A percentile compares a stretch with the other conserved stretches of the same genome.
Evolutionary conservation across 441 rosid species (phyloP).

Genomic region (Gossypium trilobum): DNA sequence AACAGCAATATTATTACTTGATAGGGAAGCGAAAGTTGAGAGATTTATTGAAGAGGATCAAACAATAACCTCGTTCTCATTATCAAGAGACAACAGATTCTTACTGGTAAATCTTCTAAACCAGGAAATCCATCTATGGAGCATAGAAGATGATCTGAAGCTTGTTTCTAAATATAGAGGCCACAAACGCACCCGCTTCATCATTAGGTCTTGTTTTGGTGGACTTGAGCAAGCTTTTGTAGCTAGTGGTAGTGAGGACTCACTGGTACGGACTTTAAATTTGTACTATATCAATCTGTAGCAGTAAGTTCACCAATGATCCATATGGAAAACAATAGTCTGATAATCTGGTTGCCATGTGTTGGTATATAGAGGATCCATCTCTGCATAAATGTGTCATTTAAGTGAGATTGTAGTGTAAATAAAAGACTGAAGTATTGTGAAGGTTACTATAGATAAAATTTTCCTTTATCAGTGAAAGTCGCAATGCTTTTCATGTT

Average conservation of each 20-base stretch:
- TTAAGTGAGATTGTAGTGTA: not conserved
- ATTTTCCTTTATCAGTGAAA: not conserved
- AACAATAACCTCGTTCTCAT: slow-evolving; percentile 54
- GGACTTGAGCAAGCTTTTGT: slow-evolving; percentile 50
- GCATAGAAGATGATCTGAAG: slow-evolving; percentile 32
- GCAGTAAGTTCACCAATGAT: not conserved
- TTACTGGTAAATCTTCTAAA: slow-evolving; percentile 50
- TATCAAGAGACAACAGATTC: slow-evolving; percentile 48
- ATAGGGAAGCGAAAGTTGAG: slow-evolving; percentile 40
- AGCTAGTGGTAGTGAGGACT: slow-evolving; percentile 72
- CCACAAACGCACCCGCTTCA: slow-evolving; percentile 43
- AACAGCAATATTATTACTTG: slow-evolving; percentile 39
- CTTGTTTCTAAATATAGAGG: slow-evolving; percentile 49
- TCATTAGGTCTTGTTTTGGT: slow-evolving; percentile 61
- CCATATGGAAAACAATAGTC: not conserved
- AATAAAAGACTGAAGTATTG: not conserved
- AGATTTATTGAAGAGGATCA: slow-evolving; percentile 39
- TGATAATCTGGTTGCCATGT: not conserved
- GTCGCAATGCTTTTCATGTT: not conserved
- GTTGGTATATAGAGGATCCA: not conserved
- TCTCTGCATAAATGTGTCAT: not conserved
- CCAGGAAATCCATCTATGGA: slow-evolving; percentile 63
- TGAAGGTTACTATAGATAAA: not conserved
- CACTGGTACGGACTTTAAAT: slow-evolving; percentile 33
- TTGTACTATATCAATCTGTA: not conserved